Conservation (phyloP, 2,329 filamentous ascomycete species). For the Xylariales sp. region DNA sequence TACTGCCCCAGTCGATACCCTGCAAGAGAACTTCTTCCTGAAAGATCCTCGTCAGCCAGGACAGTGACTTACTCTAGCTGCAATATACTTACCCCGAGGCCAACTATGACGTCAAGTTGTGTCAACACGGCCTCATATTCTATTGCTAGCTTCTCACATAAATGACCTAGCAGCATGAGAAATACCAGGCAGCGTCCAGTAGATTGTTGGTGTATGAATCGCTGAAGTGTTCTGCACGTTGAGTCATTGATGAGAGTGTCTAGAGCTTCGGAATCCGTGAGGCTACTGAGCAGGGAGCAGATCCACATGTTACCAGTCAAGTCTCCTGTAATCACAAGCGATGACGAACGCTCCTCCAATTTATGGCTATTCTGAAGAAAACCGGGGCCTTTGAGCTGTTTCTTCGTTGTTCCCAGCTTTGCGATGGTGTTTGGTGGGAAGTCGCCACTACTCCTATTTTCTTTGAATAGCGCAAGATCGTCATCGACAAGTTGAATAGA, state of each 20-base stretch:
- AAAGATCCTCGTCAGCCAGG: neutral
- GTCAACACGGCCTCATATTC: neutral
- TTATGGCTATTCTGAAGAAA: neutral
- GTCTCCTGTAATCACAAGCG: slow-evolving; percentile 1
- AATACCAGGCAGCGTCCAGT: neutral
- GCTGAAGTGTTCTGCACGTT: neutral
- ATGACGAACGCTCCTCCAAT: slow-evolving; percentile 1
- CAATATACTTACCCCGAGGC: slow-evolving; percentile 1
- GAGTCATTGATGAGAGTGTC: neutral
- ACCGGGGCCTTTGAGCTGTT: neutral
- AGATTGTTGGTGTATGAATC: slow-evolving; percentile 1
- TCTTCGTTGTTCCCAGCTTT: neutral
- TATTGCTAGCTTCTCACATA: slow-evolving; percentile 1
- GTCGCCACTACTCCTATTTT: neutral
- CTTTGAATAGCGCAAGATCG: neutral
- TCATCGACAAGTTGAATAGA: neutral
- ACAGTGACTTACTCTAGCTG: neutral
- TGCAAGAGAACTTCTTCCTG: slow-evolving; percentile 2
- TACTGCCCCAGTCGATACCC: slow-evolving; percentile 1
- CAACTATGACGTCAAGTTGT: neutral
- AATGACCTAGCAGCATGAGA: neutral
- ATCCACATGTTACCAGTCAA: neutral
- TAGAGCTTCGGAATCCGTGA: neutral
- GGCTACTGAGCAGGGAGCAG: slow-evolving; percentile 1
- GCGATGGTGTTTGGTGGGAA: neutral